Evolutionary conservation across 164 flowering plant species (phyloP).

Genomic region (Chimonanthus praecox): DNA sequence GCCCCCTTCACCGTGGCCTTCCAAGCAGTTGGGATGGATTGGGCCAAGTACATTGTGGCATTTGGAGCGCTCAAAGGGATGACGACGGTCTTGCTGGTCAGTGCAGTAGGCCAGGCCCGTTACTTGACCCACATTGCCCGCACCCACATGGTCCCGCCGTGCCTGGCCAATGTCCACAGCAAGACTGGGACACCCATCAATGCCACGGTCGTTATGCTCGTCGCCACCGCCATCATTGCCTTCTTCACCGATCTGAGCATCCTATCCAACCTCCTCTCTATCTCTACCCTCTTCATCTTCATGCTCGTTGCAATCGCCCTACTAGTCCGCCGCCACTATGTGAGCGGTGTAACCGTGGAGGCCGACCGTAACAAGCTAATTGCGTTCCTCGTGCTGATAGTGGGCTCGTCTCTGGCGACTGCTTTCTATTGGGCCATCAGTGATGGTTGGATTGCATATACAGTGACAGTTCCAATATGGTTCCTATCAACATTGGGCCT

Average conservation of each 20-base stretch:
- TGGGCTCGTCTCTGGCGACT: constrained; percentile 36
- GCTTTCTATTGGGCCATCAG: constrained; percentile 30
- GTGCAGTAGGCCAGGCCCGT: constrained; percentile 66
- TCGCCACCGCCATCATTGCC: constrained; percentile 34
- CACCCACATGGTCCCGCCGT: constrained; percentile 74
- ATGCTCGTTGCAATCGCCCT: constrained; percentile 48
- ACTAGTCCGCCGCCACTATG: constrained; percentile 51
- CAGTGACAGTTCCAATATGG: constrained; percentile 33
- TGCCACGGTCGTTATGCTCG: constrained; percentile 50
- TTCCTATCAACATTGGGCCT: constrained; percentile 38
- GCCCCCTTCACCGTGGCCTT: constrained; percentile 66
- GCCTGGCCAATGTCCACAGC: constrained; percentile 38
- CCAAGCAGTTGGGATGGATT: constrained; percentile 38
- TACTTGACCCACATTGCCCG: constrained; percentile 79
- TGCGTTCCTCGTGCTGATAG: constrained; percentile 26
- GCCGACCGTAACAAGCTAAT: constrained; percentile 33
- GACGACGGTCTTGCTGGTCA: constrained; percentile 58
- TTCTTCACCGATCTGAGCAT: constrained; percentile 50
- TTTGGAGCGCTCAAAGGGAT: constrained; percentile 62
- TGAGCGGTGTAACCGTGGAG: constrained; percentile 26
- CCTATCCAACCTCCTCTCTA: constrained; percentile 47
- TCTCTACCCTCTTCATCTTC: constrained; percentile 57
- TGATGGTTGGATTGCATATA: constrained; percentile 39
- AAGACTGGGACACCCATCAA: constrained; percentile 53
- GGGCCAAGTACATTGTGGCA: constrained; percentile 70